Conservation (phyloP, 768 basidiomycete species). For the Panus rudis region DNA sequence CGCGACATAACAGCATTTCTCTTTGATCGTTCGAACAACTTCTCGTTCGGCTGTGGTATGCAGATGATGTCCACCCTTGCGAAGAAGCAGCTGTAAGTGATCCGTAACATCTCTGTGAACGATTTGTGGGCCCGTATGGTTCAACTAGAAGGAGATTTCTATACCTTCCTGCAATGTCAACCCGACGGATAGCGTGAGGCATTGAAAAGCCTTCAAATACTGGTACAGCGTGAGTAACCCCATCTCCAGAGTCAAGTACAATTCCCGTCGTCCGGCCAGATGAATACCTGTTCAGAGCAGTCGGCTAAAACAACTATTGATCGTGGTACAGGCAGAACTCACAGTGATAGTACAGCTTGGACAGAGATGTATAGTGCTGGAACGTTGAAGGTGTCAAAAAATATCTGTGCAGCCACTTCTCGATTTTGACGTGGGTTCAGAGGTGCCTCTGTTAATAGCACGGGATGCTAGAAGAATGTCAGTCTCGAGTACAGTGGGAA, state of each 20-base stretch:
- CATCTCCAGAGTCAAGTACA: conserved; percentile 96
- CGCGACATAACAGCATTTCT: conserved; percentile 96
- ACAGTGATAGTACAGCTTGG: conserved; percentile 96
- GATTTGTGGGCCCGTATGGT: conserved; percentile 1
- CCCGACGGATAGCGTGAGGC: conserved; percentile 94
- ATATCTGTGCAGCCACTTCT: conserved; percentile 95
- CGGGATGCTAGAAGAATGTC: conserved; percentile 69
- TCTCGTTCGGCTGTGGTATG: conserved; percentile 97
- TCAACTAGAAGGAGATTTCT: conserved; percentile 12
- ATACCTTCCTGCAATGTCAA: conserved; percentile 96
- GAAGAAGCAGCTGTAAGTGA: conserved; percentile 86
- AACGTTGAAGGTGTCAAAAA: conserved; percentile 99
- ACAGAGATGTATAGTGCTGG: conserved; percentile 95
- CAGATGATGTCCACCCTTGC: conserved; percentile 91
- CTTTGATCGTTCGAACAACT: conserved; percentile 95
- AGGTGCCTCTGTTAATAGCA: conserved; percentile 94
- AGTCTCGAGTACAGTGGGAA: not conserved
- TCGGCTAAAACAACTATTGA: not conserved
- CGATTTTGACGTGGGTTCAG: conserved; percentile 95
- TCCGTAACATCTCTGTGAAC: conserved; percentile 85
- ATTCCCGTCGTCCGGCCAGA: conserved; percentile 99
- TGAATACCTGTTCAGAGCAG: conserved; percentile 64
- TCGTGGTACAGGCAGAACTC: conserved; percentile 24
- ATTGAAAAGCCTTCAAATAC: conserved; percentile 99
- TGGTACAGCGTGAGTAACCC: conserved; percentile 97